A percentile compares a stretch with the other conserved stretches of the same genome.
Evolutionary conservation across 345 rosid genomes (phyloP).

Genomic region (Populus nigra): DNA sequence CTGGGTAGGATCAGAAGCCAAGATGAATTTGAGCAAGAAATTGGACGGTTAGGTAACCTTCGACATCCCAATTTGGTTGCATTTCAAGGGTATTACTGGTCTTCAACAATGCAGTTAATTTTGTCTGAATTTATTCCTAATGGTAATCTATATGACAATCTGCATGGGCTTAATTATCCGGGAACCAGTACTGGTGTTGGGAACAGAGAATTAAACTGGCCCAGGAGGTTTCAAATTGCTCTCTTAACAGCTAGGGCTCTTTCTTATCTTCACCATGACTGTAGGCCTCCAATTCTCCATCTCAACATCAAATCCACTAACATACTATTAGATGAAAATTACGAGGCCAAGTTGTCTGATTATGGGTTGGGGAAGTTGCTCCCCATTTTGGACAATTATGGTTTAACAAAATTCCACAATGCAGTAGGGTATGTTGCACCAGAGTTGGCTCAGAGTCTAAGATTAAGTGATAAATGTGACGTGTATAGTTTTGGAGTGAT

Average conservation of each 20-base stretch:
- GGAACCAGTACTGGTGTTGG: constrained; percentile 68
- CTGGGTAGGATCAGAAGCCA: constrained; percentile 82
- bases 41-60: constrained; percentile 71
- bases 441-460: constrained; percentile 77
- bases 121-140: constrained; percentile 68
- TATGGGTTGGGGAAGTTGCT: constrained; percentile 79
- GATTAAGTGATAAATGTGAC: constrained; percentile 80
- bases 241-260: constrained; percentile 84
- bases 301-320: constrained; percentile 86
- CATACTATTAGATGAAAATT: constrained; percentile 72
- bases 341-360: constrained; percentile 80
- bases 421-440: constrained; percentile 99
- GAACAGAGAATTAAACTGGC: constrained; percentile 65
- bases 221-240: constrained; percentile 82
- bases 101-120: constrained; percentile 75
- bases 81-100: constrained; percentile 90
- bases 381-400: constrained; percentile 69
- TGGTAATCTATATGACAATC: constrained; percentile 76
- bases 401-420: constrained; percentile 71
- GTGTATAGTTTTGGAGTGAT: constrained; percentile 91
- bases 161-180: constrained; percentile 51
- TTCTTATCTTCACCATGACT: constrained; percentile 89
- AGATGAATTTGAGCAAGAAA: constrained; percentile 90
- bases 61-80: constrained; percentile 70
- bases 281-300: constrained; percentile 83